These are phyloP conservation scores for Aspergillus mulundensis DNA, from an alignment of 495 filamentous ascomycete genomes.

Conservation along the genomic window DNA sequence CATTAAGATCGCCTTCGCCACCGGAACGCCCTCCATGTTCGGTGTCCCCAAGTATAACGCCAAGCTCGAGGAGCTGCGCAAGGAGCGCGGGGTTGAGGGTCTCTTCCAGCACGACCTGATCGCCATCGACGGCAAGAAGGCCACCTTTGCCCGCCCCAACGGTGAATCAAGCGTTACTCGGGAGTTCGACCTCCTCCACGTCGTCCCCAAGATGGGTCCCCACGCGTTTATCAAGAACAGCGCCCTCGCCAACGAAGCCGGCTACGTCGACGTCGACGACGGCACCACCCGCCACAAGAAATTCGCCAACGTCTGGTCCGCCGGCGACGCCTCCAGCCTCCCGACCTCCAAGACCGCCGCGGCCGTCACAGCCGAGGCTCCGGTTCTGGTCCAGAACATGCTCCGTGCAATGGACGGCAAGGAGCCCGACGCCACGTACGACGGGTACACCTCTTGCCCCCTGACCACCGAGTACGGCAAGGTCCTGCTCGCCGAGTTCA, in stretches of 20 bases:
- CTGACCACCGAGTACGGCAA: conserved; percentile 63
- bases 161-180: conserved; percentile 43
- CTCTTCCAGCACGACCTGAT: conserved; percentile 65
- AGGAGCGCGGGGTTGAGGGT: conserved; percentile 60
- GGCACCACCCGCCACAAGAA: conserved; percentile 57
- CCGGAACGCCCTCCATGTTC: conserved; percentile 61
- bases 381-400: conserved; percentile 56
- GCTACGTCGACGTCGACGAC: conserved; percentile 62
- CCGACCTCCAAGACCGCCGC: conserved; percentile 68
- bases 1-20: conserved; percentile 61
- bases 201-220: conserved; percentile 59
- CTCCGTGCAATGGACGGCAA: conserved; percentile 52
- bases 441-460: conserved; percentile 68
- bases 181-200: conserved; percentile 59
- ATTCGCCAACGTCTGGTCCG: conserved; percentile 64
- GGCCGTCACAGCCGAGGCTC: conserved; percentile 60
- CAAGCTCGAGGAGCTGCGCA: conserved; percentile 55
- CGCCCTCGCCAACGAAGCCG: conserved; percentile 53
- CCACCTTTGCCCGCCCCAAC: conserved; percentile 46
- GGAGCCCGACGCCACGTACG: conserved; percentile 48
- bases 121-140: conserved; percentile 54
- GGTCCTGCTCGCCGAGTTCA: conserved; percentile 68
- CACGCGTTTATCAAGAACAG: conserved; percentile 57
- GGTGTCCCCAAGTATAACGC: conserved; percentile 66
- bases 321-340: conserved; percentile 62